phyloP scores from a whole-genome alignment of 371 early-diverging fungal species.

The Mortierella sp. region DNA sequence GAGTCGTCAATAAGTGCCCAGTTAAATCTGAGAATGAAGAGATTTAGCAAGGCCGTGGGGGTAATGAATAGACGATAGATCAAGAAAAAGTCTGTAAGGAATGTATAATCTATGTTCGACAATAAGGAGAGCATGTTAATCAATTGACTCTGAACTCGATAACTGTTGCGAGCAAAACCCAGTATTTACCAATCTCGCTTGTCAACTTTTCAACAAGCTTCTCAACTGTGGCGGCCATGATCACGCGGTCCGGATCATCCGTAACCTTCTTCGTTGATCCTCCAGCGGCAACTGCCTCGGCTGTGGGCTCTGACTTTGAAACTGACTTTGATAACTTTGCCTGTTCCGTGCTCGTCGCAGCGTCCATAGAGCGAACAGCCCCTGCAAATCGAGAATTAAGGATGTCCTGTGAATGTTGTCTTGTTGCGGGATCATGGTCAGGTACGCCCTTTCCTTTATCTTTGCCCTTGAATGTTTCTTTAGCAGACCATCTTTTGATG shows the following conservation, averaged over 20 bases:
- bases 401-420: slow-evolving; percentile 6
- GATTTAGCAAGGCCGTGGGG: slow-evolving; percentile 66
- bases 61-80: slow-evolving; percentile 76
- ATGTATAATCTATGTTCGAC: slow-evolving; percentile 66
- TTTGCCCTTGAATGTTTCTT: slow-evolving; percentile 13
- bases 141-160: too few species aligned
- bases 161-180: too few species aligned
- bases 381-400: slow-evolving; percentile 5
- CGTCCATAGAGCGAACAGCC: slow-evolving; percentile 3
- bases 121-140: not conserved
- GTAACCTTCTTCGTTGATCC: slow-evolving; percentile 2
- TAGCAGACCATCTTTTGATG: slow-evolving; percentile 19
- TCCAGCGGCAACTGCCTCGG: not conserved
- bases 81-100: slow-evolving; percentile 81
- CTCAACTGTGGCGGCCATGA: slow-evolving; percentile 74
- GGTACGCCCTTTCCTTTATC: not conserved
- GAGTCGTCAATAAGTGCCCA: slow-evolving; percentile 72
- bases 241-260: slow-evolving; percentile 12
- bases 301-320: not conserved
- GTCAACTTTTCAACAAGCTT: slow-evolving; percentile 74
- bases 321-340: not conserved
- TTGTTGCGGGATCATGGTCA: not conserved
- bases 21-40: slow-evolving; percentile 69
- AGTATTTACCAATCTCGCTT: slow-evolving; percentile 64
- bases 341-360: not conserved